Base-by-base conservation (phyloP, 768 basidiomycete species). In the Boletus sp. region DNA sequence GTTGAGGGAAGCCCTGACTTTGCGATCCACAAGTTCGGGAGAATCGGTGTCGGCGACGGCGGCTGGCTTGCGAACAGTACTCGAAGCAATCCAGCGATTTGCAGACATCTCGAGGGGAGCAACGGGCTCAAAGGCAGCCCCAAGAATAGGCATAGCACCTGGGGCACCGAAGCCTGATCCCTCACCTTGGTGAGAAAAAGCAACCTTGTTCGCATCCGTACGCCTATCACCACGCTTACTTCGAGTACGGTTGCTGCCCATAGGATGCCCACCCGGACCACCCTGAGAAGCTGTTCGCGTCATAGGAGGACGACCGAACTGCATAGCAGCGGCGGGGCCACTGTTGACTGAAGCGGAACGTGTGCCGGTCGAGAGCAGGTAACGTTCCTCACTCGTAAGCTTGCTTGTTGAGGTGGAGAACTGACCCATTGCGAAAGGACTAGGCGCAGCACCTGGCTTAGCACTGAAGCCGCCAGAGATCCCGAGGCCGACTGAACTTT, bases 1-100 rank as follows among this genome's bases (percentile, higher is more conserved):
- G 82, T 98, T 96, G 65, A 98, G 86, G 55, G 97, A 76, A 50
- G 78, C 78, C 73, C 90, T 94, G 77, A 97, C 94, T 75, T 95
- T 96, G 51, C 93, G 89, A 64, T 97, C 93, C 29, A 98, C 92
- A 59, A 89, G 75, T 64, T 92, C 92, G 10, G 92, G 88, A 1
- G 90, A 86, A 45, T 92, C 88, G 12, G 76, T 72, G 46, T 90
- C 86, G 5, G 59, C 60, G n/a, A n/a, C n/a, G 14, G 58, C 56
- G 7, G 35, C 47, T 35, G 78, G 64, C 7, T 78, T 67, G 66
- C 84, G 85, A 66, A 81, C 71, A 28, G 64, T 65, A 53, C 73
- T 77, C 2, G 14, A 18, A 2, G 83, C 76, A 42, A 85, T 82
- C 96, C 94, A 98, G 46, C 92, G 84, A 70, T 96, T 94, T 24